Conservation (phyloP, 306 rosid species). For the Ziziphus jujuba region DNA sequence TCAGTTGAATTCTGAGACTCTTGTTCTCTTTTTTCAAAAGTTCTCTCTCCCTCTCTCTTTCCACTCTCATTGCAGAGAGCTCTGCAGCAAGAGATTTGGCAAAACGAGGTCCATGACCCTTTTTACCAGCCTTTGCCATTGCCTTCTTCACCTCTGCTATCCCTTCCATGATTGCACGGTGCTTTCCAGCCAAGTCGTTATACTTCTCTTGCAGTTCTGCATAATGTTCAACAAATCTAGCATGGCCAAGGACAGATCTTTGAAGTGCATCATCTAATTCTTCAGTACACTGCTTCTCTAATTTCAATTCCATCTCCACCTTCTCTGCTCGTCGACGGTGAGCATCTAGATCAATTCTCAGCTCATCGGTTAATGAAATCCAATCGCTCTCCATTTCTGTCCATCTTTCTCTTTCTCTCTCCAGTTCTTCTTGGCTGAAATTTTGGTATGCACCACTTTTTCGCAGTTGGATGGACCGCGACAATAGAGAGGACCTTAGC, state of each 20-base stretch:
- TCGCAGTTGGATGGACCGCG: conserved; percentile 71
- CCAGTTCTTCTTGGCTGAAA: conserved; percentile 60
- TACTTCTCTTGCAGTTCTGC: conserved; percentile 89
- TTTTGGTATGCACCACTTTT: conserved; percentile 48
- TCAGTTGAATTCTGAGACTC: conserved; percentile 79
- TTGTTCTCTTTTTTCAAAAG: conserved; percentile 75
- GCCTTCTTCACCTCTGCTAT: conserved; percentile 90
- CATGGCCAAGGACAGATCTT: conserved; percentile 85
- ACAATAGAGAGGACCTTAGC: conserved; percentile 72
- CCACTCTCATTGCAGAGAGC: conserved; percentile 83
- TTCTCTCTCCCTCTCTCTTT: conserved; percentile 89
- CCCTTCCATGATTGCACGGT: conserved; percentile 86
- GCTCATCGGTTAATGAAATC: conserved; percentile 93
- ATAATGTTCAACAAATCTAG: conserved; percentile 90
- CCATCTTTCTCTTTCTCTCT: conserved; percentile 85
- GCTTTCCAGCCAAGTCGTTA: conserved; percentile 67
- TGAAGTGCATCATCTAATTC: conserved; percentile 85
- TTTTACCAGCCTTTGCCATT: conserved; percentile 76
- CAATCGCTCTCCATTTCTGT: conserved; percentile 97
- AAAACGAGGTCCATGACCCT: conserved; percentile 78
- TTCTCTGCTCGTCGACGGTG: conserved; percentile 63
- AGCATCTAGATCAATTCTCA: conserved; percentile 76
- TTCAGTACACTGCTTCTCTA: conserved; percentile 72
- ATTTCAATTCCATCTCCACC: conserved; percentile 65
- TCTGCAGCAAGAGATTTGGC: conserved; percentile 86